Conservation (phyloP, 805 yeast species). For the Starmerella asiatica region DNA sequence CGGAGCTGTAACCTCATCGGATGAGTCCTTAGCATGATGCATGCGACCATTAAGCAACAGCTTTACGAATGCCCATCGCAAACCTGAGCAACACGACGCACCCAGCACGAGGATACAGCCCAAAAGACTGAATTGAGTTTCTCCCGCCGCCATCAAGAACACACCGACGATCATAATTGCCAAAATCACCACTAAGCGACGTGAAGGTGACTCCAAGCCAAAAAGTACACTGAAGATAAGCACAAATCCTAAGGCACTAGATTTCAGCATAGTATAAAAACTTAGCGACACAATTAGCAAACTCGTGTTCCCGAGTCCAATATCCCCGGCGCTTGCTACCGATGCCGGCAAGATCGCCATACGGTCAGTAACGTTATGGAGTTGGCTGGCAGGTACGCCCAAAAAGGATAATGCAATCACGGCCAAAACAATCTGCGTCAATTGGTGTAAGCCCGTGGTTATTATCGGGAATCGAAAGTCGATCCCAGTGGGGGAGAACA, state of each 20-base stretch:
- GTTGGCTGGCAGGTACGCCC: slow-evolving; percentile 1
- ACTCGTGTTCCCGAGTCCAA: slow-evolving; percentile 81
- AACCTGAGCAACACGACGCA: slow-evolving; percentile 73
- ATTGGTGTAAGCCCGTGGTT: slow-evolving; percentile 75
- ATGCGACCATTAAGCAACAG: slow-evolving; percentile 47
- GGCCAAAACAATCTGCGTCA: slow-evolving; percentile 47
- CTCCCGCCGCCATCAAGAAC: slow-evolving; percentile 60
- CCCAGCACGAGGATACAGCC: slow-evolving; percentile 66
- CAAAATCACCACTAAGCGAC: slow-evolving; percentile 58
- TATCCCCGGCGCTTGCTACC: slow-evolving; percentile 79
- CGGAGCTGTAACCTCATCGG: not conserved
- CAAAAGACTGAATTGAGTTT: slow-evolving; percentile 28
- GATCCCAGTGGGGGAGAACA: slow-evolving; percentile 68
- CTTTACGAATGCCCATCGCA: slow-evolving; percentile 93
- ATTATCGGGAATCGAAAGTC: slow-evolving; percentile 73
- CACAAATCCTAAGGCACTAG: slow-evolving; percentile 79
- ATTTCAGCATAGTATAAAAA: slow-evolving; percentile 84
- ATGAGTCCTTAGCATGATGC: not conserved
- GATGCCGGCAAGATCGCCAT: slow-evolving; percentile 61
- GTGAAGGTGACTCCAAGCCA: slow-evolving; percentile 58
- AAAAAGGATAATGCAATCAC: slow-evolving; percentile 18
- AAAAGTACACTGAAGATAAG: slow-evolving; percentile 75
- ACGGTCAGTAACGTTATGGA: slow-evolving; percentile 1
- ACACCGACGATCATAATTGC: slow-evolving; percentile 72
- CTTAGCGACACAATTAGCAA: slow-evolving; percentile 66